These are phyloP conservation scores for Diaporthe ampelina DNA, from an alignment of 2,329 filamentous ascomycete genomes.

Conservation along the genomic window DNA sequence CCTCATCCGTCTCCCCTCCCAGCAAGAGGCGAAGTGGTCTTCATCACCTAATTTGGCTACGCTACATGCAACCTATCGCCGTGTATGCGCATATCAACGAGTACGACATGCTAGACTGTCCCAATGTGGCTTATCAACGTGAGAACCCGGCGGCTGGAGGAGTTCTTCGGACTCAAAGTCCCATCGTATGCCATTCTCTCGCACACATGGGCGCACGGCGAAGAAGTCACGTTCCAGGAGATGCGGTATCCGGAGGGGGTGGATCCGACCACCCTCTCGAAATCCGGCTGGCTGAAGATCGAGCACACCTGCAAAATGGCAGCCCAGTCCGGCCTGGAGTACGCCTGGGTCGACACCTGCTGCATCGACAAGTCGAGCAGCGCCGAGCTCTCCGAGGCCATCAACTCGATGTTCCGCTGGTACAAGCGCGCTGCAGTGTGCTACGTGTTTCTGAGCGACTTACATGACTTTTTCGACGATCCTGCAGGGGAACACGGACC, in stretches of 20 bases:
- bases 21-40: neutral
- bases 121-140: constrained; percentile 36
- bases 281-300: constrained; percentile 25
- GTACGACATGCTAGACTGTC: neutral
- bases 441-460: constrained; percentile 31
- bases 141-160: constrained; percentile 26
- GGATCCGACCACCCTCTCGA: neutral
- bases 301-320: constrained; percentile 21
- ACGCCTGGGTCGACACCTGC: constrained; percentile 40
- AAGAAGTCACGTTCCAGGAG: constrained; percentile 37
- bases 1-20: neutral
- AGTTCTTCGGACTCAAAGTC: constrained; percentile 22
- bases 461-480: neutral
- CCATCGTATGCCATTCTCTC: constrained; percentile 36
- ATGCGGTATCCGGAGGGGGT: neutral
- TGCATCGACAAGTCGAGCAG: constrained; percentile 41
- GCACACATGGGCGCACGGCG: constrained; percentile 33
- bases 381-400: constrained; percentile 38
- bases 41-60: neutral
- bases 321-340: neutral
- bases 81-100: neutral
- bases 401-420: constrained; percentile 41
- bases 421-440: constrained; percentile 31
- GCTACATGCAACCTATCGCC: neutral
- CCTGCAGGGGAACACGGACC: too few species aligned